Evolutionary conservation across 495 filamentous ascomycete genomes (phyloP), one percentile per base, ranked within the genome.

Genomic region (Glarea lozoyensis): DNA sequence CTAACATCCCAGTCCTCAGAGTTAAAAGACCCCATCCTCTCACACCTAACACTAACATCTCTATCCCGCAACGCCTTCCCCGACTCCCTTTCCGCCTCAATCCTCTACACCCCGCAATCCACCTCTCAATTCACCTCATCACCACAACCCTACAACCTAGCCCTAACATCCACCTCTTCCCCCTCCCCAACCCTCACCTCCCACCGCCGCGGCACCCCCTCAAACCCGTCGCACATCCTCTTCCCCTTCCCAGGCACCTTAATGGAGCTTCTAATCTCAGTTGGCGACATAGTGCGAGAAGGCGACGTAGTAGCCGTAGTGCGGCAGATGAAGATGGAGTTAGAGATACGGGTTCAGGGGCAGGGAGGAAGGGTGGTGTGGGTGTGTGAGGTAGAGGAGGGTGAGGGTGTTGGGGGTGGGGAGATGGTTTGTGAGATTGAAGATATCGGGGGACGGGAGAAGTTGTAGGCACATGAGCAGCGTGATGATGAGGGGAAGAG

Each of bases 261-360:
- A 10, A 67, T 78, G 7, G 77, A 80, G 60, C 55, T 81, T 1
- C 46, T 72, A 6, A 72, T 81, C 2, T 57, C 66, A 4, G 63
- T 69, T 12, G 76, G 76, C 0, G 73, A 81, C 43, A 40, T 56
- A 20, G 57, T 81, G 0, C 63, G 55, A 7, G 59, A 70, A 36
- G 66, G 72, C 19, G 70, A 79, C 48, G 69, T 74, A 0, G 58
- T 81, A n/a, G 75, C 72, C 22, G 73, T 80, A 18, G 65, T 81
- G 18, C 70, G 75, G 53, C 77, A 81, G 59, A 81, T 81, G 75
- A 80, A 81, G 60, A 80, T 80, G 76, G 75, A 81, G 55, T 55
- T 80, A 11, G 77, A 80, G 55, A 64, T 81, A 5, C 53, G 76
- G 20, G 66, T 66, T n/a, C n/a, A n/a, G 41, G 63, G 60, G 6